Evolutionary conservation across 257 asterid genomes (phyloP), one percentile per base, ranked within the genome.

Genomic region (Solanum rostratum): DNA sequence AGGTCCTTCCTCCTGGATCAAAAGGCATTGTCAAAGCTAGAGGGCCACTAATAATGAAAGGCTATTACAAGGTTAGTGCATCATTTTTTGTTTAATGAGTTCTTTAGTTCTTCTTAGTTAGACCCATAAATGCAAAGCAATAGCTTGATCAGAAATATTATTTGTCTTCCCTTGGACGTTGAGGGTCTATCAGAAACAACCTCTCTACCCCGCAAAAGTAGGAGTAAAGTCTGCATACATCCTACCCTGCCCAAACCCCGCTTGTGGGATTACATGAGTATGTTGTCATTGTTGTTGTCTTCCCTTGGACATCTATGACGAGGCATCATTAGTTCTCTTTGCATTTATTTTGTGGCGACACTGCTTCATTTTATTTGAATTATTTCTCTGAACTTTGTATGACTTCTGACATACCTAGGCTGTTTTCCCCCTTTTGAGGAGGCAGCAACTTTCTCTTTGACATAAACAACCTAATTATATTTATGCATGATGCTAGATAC

Each of bases 11-110:
- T 30, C 16, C 86, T 19, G 97, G 98, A 84, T 91, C 91, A 3
- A 94, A 90, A 86, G 99, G 99, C 89, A 91, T 93, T 39, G 91
- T 97, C 87, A 92, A 97, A 92, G 94, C 85, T 86, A 91, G 91
- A 90, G 99, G 99, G 19, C 98, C 97, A 69, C 98, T 87, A 90
- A 91, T 97, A 83, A 97, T 97, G 98, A 92, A 91, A 84, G 98
- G 98, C 74, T 96, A 96, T 84, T 96, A 92, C 89, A 94, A 94
- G 97, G 99, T 95, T 84, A 12, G 24, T 18, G 39, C 49, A 45
- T 50, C 7, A 4, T 4, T 27, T 49, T 73, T 76, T 76, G 39
- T 0, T 46, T 76, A 78, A 50, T 50, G 82, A 78, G 43, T 50
- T 50, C 29, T 78, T 3, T 16, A 9, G 63, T 27, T 78, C 82